Percentiles rank a stretch among this genome's conserved stretches.
Conservation (phyloP, 2,329 filamentous ascomycete genomes). For the Paraphoma chrysanthemicola region DNA sequence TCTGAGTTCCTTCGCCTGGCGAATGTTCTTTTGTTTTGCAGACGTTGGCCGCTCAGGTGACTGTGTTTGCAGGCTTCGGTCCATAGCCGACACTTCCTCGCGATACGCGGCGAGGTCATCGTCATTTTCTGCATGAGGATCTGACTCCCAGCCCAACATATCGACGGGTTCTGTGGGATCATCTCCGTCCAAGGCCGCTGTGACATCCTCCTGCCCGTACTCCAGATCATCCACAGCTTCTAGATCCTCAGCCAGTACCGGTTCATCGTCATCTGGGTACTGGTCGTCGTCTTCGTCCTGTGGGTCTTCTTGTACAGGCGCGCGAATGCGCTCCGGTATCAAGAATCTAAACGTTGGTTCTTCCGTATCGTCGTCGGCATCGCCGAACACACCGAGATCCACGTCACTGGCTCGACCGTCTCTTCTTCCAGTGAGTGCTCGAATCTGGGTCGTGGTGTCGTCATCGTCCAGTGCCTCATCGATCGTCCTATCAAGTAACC, state of each 20-base stretch:
- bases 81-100: slow-evolving; percentile 42
- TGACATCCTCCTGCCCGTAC: slow-evolving; percentile 23
- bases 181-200: slow-evolving; percentile 34
- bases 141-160: slow-evolving; percentile 42
- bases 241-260: slow-evolving; percentile 1
- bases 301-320: slow-evolving; percentile 19
- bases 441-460: slow-evolving; percentile 39
- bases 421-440: slow-evolving; percentile 38
- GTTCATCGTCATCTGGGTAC: slow-evolving; percentile 11
- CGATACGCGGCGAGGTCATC: slow-evolving; percentile 42
- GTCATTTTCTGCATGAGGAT: slow-evolving; percentile 31
- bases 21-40: slow-evolving; percentile 26
- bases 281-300: slow-evolving; percentile 17
- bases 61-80: slow-evolving; percentile 41
- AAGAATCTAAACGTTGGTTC: slow-evolving; percentile 49
- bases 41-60: slow-evolving; percentile 25
- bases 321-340: slow-evolving; percentile 44
- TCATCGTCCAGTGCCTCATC: slow-evolving; percentile 39
- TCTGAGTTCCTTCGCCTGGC: slow-evolving; percentile 59
- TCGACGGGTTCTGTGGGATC: slow-evolving; percentile 21
- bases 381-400: slow-evolving; percentile 41
- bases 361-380: slow-evolving; percentile 41
- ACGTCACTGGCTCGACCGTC: slow-evolving; percentile 40
- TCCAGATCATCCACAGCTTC: background rate
- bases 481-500: slow-evolving; percentile 46